Conservation (phyloP, 192 early-diverging fungal genomes). For the Coemansia sp. region DNA sequence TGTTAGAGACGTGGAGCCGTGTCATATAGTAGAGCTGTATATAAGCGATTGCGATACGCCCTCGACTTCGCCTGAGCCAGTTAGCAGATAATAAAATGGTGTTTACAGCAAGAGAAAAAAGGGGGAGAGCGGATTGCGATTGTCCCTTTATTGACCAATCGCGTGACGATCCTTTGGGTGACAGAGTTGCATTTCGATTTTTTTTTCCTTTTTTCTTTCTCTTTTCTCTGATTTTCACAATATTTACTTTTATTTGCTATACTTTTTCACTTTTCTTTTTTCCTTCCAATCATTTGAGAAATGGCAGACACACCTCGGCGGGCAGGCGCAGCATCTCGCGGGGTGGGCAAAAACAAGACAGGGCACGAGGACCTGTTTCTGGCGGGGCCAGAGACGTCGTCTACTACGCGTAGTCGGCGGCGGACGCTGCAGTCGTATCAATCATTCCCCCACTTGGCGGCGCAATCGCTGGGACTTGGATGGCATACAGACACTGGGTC, state of each 20-base stretch:
- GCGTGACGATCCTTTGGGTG: neutral
- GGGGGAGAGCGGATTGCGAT: too few species aligned
- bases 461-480: neutral
- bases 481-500: conserved; percentile 10
- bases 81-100: too few species aligned
- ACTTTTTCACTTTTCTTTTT: conserved; percentile 12
- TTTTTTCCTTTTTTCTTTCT: conserved; percentile 3
- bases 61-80: too few species aligned
- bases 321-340: conserved; percentile 13
- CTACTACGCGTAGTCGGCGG: conserved; percentile 1
- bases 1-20: too few species aligned
- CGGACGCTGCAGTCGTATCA: conserved; percentile 17
- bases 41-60: too few species aligned
- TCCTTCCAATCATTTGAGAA: conserved; percentile 1
- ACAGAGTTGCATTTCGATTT: conserved; percentile 2
- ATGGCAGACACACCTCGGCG: conserved; percentile 40
- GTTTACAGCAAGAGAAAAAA: too few species aligned
- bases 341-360: conserved; percentile 13
- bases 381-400: neutral
- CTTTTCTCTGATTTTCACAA: neutral
- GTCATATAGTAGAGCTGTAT: too few species aligned
- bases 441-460: conserved; percentile 36
- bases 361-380: conserved; percentile 4
- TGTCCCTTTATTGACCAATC: too few species aligned
- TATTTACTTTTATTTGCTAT: conserved; percentile 6